Evolutionary conservation across 129 eudicot genomes (phyloP), one percentile per base, ranked within the genome.

Genomic region (Sambucus nigra): DNA sequence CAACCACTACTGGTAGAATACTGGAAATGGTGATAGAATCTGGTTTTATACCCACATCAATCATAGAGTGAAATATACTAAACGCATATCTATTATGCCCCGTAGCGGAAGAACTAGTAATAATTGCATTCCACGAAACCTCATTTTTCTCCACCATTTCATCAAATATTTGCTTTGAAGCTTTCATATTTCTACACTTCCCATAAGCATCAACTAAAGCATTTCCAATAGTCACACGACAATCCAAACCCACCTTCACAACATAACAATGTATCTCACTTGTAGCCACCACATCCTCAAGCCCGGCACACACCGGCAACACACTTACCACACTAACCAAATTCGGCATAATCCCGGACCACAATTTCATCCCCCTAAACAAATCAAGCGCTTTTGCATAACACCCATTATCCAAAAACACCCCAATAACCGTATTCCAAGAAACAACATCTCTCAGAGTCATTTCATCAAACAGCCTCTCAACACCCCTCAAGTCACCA

Each of bases 121-220:
- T 73, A 29, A 73, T 66, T 12, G 85, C 67, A 61, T 78, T 78
- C 85, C 85, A 78, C 25, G 85, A 64, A 41, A 60, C 80, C 28
- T 38, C 66, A 63, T 73, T 73, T 45, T 59, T 73, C 53, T 69
- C 80, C 25, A 7, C 41, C 68, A 68, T 66, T 28, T 66, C 77
- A 53, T 63, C 33, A 47, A 78, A 73, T 41, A 66, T 69, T 28
- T 42, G 41, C 25, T 41, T 25, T 7, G 63, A 29, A 25, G 60
- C 69, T 44, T 61, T 50, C 41, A 73, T 28, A 57, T 69, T 39
- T 25, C 77, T 61, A 58, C 86, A 78, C 35, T 78, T 78, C 13
- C 80, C 86, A 74, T 78, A 78, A 11, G 75, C 76, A 65, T 78
- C 77, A 56, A 69, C 59, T 55, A 78, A 61, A 3, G 86, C 80